Evolutionary conservation across 805 yeast genomes (phyloP).

Genomic region (Scheffersomyces coipomensis): DNA sequence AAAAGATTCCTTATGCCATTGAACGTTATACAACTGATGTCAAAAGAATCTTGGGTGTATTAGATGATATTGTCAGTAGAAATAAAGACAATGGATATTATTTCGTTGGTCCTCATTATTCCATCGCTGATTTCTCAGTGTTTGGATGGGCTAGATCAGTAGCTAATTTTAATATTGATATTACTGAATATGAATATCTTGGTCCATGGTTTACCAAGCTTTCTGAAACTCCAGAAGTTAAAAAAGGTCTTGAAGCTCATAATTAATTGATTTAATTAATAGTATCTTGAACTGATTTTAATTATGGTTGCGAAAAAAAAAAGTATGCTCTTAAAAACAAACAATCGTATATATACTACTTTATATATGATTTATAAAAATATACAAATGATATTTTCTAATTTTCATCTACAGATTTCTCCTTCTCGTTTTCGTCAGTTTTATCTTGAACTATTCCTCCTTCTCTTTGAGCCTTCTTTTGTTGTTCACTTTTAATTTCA

Average conservation of each 20-base stretch:
- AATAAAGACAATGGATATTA: slow-evolving; percentile 45
- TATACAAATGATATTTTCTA: no score
- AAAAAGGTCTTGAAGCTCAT: slow-evolving; percentile 20
- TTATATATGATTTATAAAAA: no score
- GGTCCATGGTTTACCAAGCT: slow-evolving; percentile 40
- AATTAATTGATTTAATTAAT: no score
- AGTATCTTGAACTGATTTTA: no score
- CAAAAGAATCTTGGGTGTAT: slow-evolving; percentile 51
- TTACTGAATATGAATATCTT: slow-evolving; percentile 38
- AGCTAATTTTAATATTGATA: slow-evolving; percentile 22
- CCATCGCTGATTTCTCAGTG: slow-evolving; percentile 57
- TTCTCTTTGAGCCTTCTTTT: no score
- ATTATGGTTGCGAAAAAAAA: no score
- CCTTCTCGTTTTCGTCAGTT: no score
- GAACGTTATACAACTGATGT: slow-evolving; percentile 52
- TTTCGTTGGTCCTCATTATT: slow-evolving; percentile 58
- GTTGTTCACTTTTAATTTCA: no score
- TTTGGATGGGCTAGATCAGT: slow-evolving; percentile 42
- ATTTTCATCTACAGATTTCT: no score
- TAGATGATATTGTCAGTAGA: slow-evolving; percentile 47
- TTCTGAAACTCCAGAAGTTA: slow-evolving; percentile 28
- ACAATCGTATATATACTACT: no score
- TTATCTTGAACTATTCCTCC: no score
- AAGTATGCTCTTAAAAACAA: no score
- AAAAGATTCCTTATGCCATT: slow-evolving; percentile 53